Evolutionary conservation across 2,329 filamentous ascomycete genomes (phyloP).

Genomic region (Verticillium tricorpus): DNA sequence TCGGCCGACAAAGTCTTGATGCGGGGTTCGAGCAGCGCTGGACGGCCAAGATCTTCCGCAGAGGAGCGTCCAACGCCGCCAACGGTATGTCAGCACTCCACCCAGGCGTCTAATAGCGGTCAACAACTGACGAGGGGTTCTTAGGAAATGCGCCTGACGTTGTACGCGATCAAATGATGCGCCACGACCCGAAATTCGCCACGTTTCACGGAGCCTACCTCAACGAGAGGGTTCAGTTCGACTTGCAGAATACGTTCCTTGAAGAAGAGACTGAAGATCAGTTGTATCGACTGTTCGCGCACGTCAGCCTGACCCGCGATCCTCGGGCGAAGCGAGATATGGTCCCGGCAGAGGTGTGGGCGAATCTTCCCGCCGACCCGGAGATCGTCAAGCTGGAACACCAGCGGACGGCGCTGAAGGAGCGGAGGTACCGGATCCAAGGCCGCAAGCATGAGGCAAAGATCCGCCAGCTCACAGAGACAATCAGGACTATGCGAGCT

Average conservation of each 20-base stretch:
- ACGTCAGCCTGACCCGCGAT: conserved; percentile 22
- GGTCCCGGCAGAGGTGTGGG: conserved; percentile 23
- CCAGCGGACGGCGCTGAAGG: conserved; percentile 16
- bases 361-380: conserved; percentile 16
- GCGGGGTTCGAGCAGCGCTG: conserved; percentile 13
- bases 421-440: conserved; percentile 18
- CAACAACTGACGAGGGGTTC: neutral
- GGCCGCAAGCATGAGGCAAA: conserved; percentile 15
- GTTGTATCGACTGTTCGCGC: conserved; percentile 15
- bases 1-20: conserved; percentile 19
- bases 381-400: conserved; percentile 19
- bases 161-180: conserved; percentile 23
- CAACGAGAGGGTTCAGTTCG: conserved; percentile 21
- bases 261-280: conserved; percentile 16
- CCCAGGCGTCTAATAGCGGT: neutral
- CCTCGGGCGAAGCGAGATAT: conserved; percentile 21
- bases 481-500: conserved; percentile 16
- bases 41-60: conserved; percentile 11
- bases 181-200: conserved; percentile 19
- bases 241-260: conserved; percentile 23
- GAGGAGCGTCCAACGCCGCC: conserved; percentile 16
- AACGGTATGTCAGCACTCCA: conserved; percentile 15
- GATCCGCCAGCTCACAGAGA: conserved; percentile 17
- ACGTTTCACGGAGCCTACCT: conserved; percentile 23
- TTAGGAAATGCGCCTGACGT: conserved; percentile 18